Percentiles rank a stretch among this genome's conserved stretches.
These are phyloP conservation scores for Ophiostoma himal-ulmi DNA, from an alignment of 2,329 filamentous ascomycete species.

Conservation along the genomic window DNA sequence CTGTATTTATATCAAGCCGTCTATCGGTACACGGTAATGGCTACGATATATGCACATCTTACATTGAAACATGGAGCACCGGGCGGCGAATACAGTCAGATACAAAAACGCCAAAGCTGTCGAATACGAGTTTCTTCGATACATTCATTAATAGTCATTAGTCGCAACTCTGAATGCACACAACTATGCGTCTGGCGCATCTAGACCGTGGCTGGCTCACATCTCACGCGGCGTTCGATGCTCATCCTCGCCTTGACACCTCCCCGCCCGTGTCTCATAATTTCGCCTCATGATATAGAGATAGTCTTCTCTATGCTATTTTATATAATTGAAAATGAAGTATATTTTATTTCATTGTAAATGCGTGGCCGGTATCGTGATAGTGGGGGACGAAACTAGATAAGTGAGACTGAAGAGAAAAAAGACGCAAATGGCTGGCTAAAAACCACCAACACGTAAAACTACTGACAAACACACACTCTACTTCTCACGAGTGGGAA, in stretches of 20 bases:
- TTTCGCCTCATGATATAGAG: neutral
- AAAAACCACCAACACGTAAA: neutral
- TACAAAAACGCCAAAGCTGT: no score
- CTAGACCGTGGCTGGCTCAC: no score
- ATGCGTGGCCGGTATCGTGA: conserved; percentile 6
- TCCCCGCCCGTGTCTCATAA: neutral
- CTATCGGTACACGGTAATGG: no score
- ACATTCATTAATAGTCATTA: no score
- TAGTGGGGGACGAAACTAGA: neutral
- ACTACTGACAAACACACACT: neutral
- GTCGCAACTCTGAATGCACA: no score
- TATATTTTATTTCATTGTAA: neutral
- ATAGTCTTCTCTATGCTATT: neutral
- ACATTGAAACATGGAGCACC: no score
- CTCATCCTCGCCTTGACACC: neutral
- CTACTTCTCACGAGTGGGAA: conserved; percentile 36
- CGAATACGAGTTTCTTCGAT: no score
- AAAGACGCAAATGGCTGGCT: neutral
- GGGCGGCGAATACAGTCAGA: no score
- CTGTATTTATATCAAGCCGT: no score
- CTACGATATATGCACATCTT: no score
- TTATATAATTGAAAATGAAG: neutral
- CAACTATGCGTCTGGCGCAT: no score
- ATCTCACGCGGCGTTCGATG: neutral
- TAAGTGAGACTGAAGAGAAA: neutral